Percentiles rank a stretch among this genome's conserved stretches.
Evolutionary conservation across 768 basidiomycete genomes (phyloP).

Genomic region (Pleurotus sapidus): DNA sequence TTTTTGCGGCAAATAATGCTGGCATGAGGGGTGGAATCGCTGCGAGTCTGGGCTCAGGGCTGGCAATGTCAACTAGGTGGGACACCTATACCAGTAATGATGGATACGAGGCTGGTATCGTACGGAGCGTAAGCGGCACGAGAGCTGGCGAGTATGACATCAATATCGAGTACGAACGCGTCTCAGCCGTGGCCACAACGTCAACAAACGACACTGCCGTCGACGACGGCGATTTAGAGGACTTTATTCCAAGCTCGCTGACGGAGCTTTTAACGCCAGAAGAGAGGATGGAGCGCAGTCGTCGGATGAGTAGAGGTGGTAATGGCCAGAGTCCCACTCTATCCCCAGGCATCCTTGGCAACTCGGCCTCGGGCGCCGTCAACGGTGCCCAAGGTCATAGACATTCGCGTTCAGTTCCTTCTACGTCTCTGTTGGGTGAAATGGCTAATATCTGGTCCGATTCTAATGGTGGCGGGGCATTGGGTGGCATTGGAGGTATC

Average conservation of each 20-base stretch:
- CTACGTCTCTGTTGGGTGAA: conserved; percentile 71
- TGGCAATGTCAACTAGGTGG: background rate
- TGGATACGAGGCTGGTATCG: no score
- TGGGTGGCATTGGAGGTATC: conserved; percentile 19
- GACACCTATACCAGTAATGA: conserved; percentile 9
- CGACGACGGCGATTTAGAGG: conserved; percentile 80
- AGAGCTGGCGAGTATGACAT: conserved; percentile 29
- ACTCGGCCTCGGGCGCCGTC: conserved; percentile 21
- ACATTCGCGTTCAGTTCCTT: conserved; percentile 83
- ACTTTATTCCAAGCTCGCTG: conserved; percentile 85
- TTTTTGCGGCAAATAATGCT: conserved; percentile 36
- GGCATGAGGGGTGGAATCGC: conserved; percentile 46
- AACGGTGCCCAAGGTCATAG: conserved; percentile 46
- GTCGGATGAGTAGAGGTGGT: conserved; percentile 79
- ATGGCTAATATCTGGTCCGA: conserved; percentile 83
- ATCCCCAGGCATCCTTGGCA: conserved; percentile 10
- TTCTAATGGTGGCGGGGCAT: conserved; percentile 20
- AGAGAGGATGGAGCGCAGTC: conserved; percentile 53
- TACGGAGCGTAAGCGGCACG: background rate
- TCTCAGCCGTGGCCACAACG: conserved; percentile 20
- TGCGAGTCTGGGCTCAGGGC: conserved; percentile 44
- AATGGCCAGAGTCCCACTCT: conserved; percentile 33
- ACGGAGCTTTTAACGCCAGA: conserved; percentile 88
- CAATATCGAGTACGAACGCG: conserved; percentile 33
- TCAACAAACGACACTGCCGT: conserved; percentile 37